Evolutionary conservation across 129 eudicot species (phyloP).

Genomic region (Centrapalus pauciflorus): DNA sequence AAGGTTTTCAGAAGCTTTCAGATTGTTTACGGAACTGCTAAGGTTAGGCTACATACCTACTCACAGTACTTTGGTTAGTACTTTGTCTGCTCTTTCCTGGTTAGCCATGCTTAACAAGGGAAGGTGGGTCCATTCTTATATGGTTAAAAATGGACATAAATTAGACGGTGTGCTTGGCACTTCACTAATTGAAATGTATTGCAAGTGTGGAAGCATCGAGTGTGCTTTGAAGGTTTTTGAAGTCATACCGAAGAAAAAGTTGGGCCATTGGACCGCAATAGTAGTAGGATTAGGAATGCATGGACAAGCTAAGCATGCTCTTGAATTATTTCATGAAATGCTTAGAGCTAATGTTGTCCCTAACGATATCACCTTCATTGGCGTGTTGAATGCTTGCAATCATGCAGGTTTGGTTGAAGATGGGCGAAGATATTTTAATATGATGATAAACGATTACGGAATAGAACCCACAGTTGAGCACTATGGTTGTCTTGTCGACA

Average conservation of each 20-base stretch:
- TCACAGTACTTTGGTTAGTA: slow-evolving; percentile 38
- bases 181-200: slow-evolving; percentile 38
- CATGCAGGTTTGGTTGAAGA: slow-evolving; percentile 70
- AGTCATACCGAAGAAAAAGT: slow-evolving; percentile 23
- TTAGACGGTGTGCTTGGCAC: slow-evolving; percentile 38
- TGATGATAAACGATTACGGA: slow-evolving; percentile 51
- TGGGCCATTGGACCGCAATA: slow-evolving; percentile 48
- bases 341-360: slow-evolving; percentile 20
- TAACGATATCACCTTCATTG: slow-evolving; percentile 42
- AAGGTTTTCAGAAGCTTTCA: slow-evolving; percentile 27
- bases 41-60: slow-evolving; percentile 27
- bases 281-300: slow-evolving; percentile 39
- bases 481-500: slow-evolving; percentile 82
- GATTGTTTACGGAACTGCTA: slow-evolving; percentile 26
- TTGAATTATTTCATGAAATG: slow-evolving; percentile 34
- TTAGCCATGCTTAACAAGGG: slow-evolving; percentile 31
- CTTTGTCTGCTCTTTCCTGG: slow-evolving; percentile 35
- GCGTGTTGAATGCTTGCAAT: slow-evolving; percentile 72
- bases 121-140: slow-evolving; percentile 38
- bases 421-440: slow-evolving; percentile 52
- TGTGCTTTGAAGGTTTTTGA: slow-evolving; percentile 31
- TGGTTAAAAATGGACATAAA: slow-evolving; percentile 28
- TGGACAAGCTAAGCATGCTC: slow-evolving; percentile 34
- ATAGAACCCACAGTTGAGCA: slow-evolving; percentile 76
- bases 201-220: slow-evolving; percentile 42